phyloP scores from a whole-genome alignment of 345 rosid species.

The Gynandropsis gynandra region DNA sequence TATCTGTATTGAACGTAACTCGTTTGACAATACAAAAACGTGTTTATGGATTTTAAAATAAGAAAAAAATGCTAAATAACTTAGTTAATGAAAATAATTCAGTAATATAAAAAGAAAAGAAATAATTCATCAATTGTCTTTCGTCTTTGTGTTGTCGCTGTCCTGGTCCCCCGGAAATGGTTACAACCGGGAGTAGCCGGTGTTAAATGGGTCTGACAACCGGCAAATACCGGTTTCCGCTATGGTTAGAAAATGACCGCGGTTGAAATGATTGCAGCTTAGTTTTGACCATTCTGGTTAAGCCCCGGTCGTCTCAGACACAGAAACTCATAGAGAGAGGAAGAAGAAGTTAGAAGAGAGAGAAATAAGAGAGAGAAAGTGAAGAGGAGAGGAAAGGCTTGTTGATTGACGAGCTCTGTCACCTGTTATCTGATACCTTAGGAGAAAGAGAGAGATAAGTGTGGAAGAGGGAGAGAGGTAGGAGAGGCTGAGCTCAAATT shows the following conservation, averaged over 20 bases:
- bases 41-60: too few relatives aligned
- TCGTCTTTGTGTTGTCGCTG: slow-evolving; percentile 24
- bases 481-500: slow-evolving; percentile 26
- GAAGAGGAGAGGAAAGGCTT: slow-evolving; percentile 14
- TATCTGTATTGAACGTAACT: too few relatives aligned
- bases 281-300: slow-evolving; percentile 64
- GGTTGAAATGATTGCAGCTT: slow-evolving; percentile 57
- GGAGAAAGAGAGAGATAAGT: slow-evolving; percentile 12
- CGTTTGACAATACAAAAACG: too few relatives aligned
- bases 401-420: slow-evolving; percentile 27
- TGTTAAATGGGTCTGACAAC: slow-evolving; percentile 25
- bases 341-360: slow-evolving; percentile 7
- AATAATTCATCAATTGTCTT: slow-evolving; percentile 18
- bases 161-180: slow-evolving; percentile 35
- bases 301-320: slow-evolving; percentile 35
- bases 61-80: background rate
- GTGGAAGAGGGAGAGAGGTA: slow-evolving; percentile 24
- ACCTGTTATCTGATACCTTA: slow-evolving; percentile 28
- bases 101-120: slow-evolving; percentile 18
- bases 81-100: background rate
- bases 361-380: slow-evolving; percentile 18
- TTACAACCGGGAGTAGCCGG: slow-evolving; percentile 34
- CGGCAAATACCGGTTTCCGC: slow-evolving; percentile 41
- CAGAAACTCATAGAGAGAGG: slow-evolving; percentile 27
- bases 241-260: slow-evolving; percentile 70